These are phyloP conservation scores for Isatis lusitanica DNA, from an alignment of 441 rosid genomes.

Conservation along the genomic window DNA sequence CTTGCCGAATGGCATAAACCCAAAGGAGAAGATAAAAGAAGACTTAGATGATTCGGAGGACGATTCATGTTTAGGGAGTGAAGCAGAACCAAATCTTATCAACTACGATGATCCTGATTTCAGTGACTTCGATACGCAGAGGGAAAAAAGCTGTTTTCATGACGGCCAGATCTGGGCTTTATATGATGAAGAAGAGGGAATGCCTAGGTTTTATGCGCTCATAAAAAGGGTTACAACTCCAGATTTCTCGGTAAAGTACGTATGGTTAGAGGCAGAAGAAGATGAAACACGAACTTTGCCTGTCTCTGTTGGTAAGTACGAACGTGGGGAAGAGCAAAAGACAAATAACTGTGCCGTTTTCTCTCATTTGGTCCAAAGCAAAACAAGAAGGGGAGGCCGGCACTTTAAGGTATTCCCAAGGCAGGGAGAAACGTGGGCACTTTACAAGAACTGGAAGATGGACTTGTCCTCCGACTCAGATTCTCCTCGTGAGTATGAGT, in stretches of 20 bases:
- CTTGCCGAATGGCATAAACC: conserved; percentile 34
- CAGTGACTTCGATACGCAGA: conserved; percentile 48
- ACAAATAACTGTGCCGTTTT: conserved; percentile 46
- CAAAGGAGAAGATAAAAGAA: conserved; percentile 31
- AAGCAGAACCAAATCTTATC: conserved; percentile 39
- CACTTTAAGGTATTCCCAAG: conserved; percentile 54
- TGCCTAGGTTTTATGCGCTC: conserved; percentile 73
- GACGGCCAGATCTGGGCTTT: conserved; percentile 64
- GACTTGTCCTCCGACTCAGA: conserved; percentile 45
- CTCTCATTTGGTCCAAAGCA: conserved; percentile 55
- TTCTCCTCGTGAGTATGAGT: conserved; percentile 55
- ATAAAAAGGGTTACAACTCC: conserved; percentile 46
- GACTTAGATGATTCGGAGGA: conserved; percentile 32
- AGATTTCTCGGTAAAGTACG: conserved; percentile 42
- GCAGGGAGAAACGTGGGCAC: conserved; percentile 81
- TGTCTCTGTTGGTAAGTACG: conserved; percentile 64
- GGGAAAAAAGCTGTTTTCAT: conserved; percentile 40
- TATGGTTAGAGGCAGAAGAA: conserved; percentile 59
- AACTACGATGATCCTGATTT: conserved; percentile 58
- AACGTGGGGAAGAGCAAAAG: conserved; percentile 41
- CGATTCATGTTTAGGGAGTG: conserved; percentile 32
- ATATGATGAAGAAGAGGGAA: conserved; percentile 56
- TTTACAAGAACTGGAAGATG: conserved; percentile 73
- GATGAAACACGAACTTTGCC: conserved; percentile 46
- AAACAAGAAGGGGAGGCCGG: conserved; percentile 38